Base-by-base conservation (phyloP, 164 flowering plant species). In the Macadamia tetraphylla region DNA sequence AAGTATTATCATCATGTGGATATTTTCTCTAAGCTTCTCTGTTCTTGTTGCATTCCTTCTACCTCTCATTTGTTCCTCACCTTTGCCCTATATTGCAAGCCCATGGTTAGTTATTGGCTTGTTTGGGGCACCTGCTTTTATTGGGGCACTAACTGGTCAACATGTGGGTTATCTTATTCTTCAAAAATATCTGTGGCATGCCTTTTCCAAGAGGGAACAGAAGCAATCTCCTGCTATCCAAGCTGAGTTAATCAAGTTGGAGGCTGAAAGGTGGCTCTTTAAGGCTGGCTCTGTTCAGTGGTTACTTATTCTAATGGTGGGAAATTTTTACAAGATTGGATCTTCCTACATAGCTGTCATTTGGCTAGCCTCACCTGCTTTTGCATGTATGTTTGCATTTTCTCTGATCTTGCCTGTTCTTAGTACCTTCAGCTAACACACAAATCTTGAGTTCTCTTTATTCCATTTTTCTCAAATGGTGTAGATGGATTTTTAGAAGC, bases 401-500 rank as follows among this genome's bases (percentile, higher is more conserved):
- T 4, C 14, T 6, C 12, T 14, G 62, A 29, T 59, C n/a, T 15
- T 46, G 6, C 3, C 31, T 6, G 3, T 43, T 30, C 29, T 60
- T 53, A 56, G 46, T 31, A 44, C 64, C 7, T 11, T 53, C 15
- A 35, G 5, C 40, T 35, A 35, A 35, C 40, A 35, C 40, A 5
- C 40, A 35, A 35, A 9, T 46, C 68, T 52, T 72, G 9, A 29
- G 18, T 60, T 63, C 58, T 51, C 31, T 32, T 62, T 69, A 62
- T 75, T 73, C 49, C 63, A 2, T 61, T 68, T 23, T 53, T 69
- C 40, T 65, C 72, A 63, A 71, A 68, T 76, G 13, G 40, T 73
- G n/a, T 76, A 94, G 98, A 91, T 87, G 98, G 98, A 52, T 82
- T 94, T 72, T 80, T 91, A 58, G 98, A 94, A 80, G 98, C 98